Percentiles rank a stretch among this genome's conserved stretches.
Conservation (phyloP, 306 rosid species). For the Calophaca sinica region DNA sequence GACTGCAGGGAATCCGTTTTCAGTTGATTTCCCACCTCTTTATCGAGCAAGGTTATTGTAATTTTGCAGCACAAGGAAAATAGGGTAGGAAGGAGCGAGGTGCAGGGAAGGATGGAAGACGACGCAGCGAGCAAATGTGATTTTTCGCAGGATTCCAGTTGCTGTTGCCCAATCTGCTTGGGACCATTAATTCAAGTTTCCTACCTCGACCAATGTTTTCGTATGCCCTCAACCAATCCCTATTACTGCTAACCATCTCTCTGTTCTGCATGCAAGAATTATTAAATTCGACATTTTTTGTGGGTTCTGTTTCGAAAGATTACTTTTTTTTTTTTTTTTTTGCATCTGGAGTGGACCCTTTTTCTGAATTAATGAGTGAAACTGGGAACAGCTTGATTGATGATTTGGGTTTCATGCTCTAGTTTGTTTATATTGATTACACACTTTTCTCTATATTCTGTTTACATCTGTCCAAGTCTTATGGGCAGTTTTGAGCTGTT, state of each 20-base stretch:
- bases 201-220: constrained; percentile 79
- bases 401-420: constrained; percentile 26
- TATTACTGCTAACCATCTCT: neutral
- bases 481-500: neutral
- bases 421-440: neutral
- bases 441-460: neutral
- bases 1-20: too few species aligned
- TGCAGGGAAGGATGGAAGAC: constrained; percentile 43
- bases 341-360: neutral
- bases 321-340: neutral
- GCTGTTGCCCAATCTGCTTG: constrained; percentile 83
- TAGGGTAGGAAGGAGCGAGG: neutral
- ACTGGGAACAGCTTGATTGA: neutral
- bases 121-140: constrained; percentile 10
- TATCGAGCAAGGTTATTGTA: too few species aligned
- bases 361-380: constrained; percentile 7
- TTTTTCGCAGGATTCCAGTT: constrained; percentile 44
- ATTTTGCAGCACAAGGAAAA: too few species aligned
- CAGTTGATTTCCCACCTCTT: too few species aligned
- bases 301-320: constrained; percentile 4
- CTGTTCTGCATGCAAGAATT: neutral
- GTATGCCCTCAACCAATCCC: constrained; percentile 43
- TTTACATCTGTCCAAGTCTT: neutral
- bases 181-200: constrained; percentile 65
- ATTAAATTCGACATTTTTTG: constrained; percentile 1